Percentiles rank a stretch among this genome's conserved stretches.
Conservation (phyloP, 2,329 filamentous ascomycete genomes). For the Scytalidium sp. region DNA sequence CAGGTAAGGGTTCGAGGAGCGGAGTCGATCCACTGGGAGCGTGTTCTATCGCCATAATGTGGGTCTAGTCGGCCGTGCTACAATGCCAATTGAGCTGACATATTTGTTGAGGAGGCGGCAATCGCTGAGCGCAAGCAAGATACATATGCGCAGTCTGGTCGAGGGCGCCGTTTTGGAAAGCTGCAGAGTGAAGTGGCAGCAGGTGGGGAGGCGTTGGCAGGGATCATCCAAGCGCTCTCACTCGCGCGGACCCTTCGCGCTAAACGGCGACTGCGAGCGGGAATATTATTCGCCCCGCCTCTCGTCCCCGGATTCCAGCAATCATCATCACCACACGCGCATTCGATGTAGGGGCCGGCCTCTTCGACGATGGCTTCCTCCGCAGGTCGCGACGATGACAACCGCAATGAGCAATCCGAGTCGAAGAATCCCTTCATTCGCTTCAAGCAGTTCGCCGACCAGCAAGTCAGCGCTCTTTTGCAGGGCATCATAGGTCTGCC, state of each 20-base stretch:
- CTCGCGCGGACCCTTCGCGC: neutral
- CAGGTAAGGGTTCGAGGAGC: neutral
- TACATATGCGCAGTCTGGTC: neutral
- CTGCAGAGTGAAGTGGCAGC: neutral
- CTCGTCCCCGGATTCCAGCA: neutral
- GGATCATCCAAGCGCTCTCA: too few relatives aligned
- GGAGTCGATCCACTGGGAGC: conserved; percentile 13
- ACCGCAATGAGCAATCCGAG: conserved; percentile 6
- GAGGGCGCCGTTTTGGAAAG: neutral
- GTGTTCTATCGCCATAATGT: conserved; percentile 19
- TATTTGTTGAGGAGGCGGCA: neutral
- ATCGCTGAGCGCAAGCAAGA: neutral
- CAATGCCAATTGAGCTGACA: neutral
- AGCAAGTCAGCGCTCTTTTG: conserved; percentile 25
- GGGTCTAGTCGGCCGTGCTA: neutral
- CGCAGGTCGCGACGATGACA: conserved; percentile 14
- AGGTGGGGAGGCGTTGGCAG: neutral
- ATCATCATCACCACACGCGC: neutral
- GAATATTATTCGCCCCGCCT: neutral
- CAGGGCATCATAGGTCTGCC: conserved; percentile 29
- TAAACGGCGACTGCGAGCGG: neutral
- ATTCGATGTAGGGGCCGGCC: neutral
- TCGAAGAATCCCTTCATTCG: conserved; percentile 27
- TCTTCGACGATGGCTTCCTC: conserved; percentile 17
- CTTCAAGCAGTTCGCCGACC: conserved; percentile 26